Conservation (phyloP, 2,329 filamentous ascomycete genomes). For the Exophiala sp. region DNA sequence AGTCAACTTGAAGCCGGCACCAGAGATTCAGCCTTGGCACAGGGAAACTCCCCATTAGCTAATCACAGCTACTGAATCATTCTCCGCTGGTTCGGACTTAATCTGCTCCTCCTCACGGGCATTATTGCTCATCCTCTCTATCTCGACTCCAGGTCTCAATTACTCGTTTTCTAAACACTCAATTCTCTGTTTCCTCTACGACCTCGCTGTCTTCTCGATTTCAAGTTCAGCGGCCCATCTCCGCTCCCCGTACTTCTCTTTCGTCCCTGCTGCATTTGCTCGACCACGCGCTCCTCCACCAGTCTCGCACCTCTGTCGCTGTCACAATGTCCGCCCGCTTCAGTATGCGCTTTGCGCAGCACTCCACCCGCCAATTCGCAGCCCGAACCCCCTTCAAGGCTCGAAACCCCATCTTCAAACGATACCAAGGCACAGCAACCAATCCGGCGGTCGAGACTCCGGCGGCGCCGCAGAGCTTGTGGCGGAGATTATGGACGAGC, state of each 20-base stretch:
- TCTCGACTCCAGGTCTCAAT: not conserved
- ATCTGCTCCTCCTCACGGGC: not conserved
- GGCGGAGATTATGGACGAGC: constrained; percentile 78
- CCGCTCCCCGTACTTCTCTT: constrained; percentile 11
- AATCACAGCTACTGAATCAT: not conserved
- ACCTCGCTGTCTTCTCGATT: not conserved
- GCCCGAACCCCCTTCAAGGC: constrained; percentile 50
- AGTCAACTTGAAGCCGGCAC: not conserved
- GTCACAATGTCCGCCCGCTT: constrained; percentile 50
- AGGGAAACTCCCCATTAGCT: not conserved
- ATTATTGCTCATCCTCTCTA: constrained; percentile 1
- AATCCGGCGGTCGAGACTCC: constrained; percentile 40
- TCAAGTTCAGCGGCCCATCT: constrained; percentile 5
- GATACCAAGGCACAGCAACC: constrained; percentile 65
- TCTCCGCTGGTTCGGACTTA: not conserved
- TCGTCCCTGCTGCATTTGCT: not conserved
- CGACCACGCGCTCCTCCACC: constrained; percentile 27
- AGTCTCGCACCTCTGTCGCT: not conserved
- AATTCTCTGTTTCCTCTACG: not conserved
- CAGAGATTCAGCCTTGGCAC: not conserved
- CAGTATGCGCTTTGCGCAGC: constrained; percentile 54
- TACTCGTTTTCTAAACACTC: not conserved
- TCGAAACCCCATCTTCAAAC: constrained; percentile 48
- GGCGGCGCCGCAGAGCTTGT: constrained; percentile 42
- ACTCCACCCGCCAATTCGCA: constrained; percentile 46